Evolutionary conservation across 371 early-diverging fungal genomes (phyloP).

Genomic region (Batkoa obscura): DNA sequence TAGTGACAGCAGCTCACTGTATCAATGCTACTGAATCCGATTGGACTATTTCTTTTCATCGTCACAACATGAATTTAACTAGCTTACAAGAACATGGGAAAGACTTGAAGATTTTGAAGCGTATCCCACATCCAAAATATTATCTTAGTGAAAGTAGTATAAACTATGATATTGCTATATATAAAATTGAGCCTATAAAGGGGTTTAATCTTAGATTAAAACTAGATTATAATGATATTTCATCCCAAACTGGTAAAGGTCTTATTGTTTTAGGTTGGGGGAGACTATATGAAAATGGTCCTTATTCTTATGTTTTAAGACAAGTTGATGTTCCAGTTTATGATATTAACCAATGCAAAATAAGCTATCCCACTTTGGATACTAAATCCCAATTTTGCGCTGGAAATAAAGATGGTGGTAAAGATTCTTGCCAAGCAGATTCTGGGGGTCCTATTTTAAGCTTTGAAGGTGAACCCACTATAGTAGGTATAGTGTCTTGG

Average conservation of each 20-base stretch:
- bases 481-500: too few species aligned
- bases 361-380: too few species aligned
- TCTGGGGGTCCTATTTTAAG: too few species aligned
- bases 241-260: not conserved
- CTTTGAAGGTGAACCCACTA: too few species aligned
- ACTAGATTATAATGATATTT: constrained; percentile 1
- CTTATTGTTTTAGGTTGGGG: constrained; percentile 4
- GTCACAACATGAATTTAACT: not conserved
- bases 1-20: constrained; percentile 6
- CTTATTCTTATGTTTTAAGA: not conserved
- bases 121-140: not conserved
- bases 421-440: too few species aligned
- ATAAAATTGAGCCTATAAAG: not conserved
- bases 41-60: not conserved
- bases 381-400: too few species aligned
- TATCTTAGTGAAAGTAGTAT: not conserved
- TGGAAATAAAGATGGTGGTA: not conserved
- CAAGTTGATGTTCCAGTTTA: constrained; percentile 5
- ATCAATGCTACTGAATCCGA: not conserved
- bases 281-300: not conserved
- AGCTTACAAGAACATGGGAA: not conserved
- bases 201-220: not conserved
- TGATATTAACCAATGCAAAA: too few species aligned
- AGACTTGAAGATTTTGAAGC: not conserved
- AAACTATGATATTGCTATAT: constrained; percentile 1